Evolutionary conservation across 805 yeast species (phyloP).

Genomic region (Sugiyamaella smithiae): DNA sequence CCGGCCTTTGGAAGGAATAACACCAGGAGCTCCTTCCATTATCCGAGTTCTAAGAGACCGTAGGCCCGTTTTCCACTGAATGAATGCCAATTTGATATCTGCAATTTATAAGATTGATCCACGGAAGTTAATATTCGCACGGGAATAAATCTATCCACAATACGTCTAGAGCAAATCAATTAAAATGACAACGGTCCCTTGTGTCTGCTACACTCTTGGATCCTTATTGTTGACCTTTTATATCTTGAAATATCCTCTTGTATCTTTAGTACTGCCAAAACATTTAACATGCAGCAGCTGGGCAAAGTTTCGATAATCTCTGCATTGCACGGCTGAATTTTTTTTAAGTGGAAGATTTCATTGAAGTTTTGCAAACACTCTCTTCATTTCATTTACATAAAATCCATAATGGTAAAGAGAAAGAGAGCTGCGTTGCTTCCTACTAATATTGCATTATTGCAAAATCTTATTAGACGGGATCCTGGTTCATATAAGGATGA

Average conservation of each 20-base stretch:
- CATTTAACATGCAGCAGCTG: too few species aligned
- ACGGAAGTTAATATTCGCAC: too few species aligned
- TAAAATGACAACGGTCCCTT: too few species aligned
- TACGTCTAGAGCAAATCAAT: too few species aligned
- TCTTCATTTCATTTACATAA: too few species aligned
- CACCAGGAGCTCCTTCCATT: not conserved
- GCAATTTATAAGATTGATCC: too few species aligned
- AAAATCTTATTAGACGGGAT: constrained; percentile 89
- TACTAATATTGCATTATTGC: constrained; percentile 84
- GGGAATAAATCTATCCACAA: too few species aligned
- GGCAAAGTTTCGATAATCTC: too few species aligned
- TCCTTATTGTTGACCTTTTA: too few species aligned
- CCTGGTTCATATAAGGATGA: constrained; percentile 91
- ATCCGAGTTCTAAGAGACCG: not conserved
- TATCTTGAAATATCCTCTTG: too few species aligned
- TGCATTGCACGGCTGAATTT: constrained; percentile 5
- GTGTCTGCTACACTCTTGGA: too few species aligned
- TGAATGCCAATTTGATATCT: not conserved
- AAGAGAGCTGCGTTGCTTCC: constrained; percentile 93
- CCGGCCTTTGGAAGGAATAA: not conserved
- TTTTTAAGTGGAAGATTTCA: not conserved
- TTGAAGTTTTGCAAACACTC: not conserved
- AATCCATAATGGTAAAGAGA: constrained; percentile 69
- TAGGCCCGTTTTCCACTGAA: not conserved
- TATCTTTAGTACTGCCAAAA: too few species aligned